These are phyloP conservation scores for Rhamnella rubrinervis DNA, from an alignment of 331 rosid species.

Conservation along the genomic window DNA sequence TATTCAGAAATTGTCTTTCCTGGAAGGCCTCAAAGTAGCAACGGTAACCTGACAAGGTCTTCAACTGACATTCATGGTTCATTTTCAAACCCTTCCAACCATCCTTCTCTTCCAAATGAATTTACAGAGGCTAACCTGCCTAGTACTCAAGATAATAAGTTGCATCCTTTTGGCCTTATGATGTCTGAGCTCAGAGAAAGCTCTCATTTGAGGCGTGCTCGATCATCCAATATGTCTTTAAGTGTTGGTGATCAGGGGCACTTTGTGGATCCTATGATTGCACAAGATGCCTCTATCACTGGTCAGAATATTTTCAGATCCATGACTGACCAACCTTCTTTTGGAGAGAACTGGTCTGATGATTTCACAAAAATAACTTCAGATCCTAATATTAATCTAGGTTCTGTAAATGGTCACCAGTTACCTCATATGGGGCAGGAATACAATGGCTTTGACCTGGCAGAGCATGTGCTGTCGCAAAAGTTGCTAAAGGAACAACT, in stretches of 20 bases:
- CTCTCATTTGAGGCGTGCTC: conserved; percentile 54
- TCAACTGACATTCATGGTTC: conserved; percentile 29
- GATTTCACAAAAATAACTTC: conserved; percentile 16
- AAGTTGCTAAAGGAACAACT: conserved; percentile 47
- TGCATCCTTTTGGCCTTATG: conserved; percentile 69
- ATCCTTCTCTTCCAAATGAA: conserved; percentile 41
- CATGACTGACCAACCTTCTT: conserved; percentile 39
- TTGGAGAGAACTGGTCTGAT: conserved; percentile 26
- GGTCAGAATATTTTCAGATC: conserved; percentile 42
- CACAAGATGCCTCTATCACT: conserved; percentile 36
- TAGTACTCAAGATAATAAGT: conserved; percentile 45
- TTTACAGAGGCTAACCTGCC: conserved; percentile 31
- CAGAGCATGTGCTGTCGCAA: conserved; percentile 46
- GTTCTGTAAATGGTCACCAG: conserved; percentile 46
- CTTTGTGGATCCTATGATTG: conserved; percentile 42
- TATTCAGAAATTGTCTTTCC: conserved; percentile 43
- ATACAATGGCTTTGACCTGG: conserved; percentile 35
- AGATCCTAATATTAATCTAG: conserved; percentile 37
- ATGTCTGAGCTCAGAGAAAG: conserved; percentile 67
- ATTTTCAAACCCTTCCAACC: conserved; percentile 35
- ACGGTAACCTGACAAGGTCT: conserved; percentile 39
- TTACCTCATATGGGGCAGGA: conserved; percentile 42
- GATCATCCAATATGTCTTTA: conserved; percentile 46
- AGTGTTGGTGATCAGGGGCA: conserved; percentile 54
- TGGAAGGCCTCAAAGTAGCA: conserved; percentile 44